A percentile compares a stretch with the other conserved stretches of the same genome.
Evolutionary conservation across 192 early-diverging fungal genomes (phyloP).

Genomic region (Backusella psychrophila): DNA sequence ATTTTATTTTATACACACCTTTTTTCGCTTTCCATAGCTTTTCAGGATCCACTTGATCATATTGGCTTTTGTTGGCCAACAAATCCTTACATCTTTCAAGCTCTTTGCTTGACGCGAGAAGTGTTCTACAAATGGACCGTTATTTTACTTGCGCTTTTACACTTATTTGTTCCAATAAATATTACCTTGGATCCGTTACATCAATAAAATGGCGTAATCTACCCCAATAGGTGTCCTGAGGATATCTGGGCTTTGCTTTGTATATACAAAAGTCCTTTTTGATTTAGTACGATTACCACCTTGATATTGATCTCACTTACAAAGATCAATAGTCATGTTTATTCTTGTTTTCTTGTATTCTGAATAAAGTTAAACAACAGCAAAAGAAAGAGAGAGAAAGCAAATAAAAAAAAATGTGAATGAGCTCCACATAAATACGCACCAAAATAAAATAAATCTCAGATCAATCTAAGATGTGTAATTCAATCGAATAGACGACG

Average conservation of each 20-base stretch:
- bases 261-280: background rate
- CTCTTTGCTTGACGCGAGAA: constrained; percentile 57
- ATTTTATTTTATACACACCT: constrained; percentile 35
- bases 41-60: constrained; percentile 40
- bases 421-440: background rate
- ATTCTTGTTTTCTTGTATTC: background rate
- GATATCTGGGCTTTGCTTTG: constrained; percentile 54
- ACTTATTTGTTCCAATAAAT: background rate
- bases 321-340: background rate
- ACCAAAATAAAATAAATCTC: background rate
- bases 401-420: background rate
- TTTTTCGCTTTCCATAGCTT: constrained; percentile 73
- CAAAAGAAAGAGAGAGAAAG: background rate
- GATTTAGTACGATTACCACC: background rate
- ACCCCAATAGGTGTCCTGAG: constrained; percentile 72
- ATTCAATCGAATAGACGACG: background rate
- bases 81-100: constrained; percentile 59
- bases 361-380: background rate
- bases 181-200: constrained; percentile 65
- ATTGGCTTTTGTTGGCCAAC: constrained; percentile 51
- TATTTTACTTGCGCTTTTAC: background rate
- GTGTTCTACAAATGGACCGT: constrained; percentile 41
- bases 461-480: background rate
- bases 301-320: background rate
- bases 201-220: constrained; percentile 73